Conservation (phyloP, 768 basidiomycete genomes). For the Termitomyces sp. region DNA sequence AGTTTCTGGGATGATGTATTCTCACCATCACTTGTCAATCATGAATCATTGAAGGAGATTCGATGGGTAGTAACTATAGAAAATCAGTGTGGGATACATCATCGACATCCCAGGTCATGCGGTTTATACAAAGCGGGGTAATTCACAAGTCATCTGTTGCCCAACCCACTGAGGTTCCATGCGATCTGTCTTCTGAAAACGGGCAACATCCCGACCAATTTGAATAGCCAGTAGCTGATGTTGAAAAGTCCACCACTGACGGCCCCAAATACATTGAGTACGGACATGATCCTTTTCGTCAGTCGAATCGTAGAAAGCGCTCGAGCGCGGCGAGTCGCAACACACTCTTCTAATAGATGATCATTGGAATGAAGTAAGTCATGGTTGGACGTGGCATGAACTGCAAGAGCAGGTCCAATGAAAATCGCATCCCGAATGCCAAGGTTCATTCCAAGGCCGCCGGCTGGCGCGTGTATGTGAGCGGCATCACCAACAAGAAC, state of each 20-base stretch:
- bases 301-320: conserved; percentile 39
- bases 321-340: conserved; percentile 28
- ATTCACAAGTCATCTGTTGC: conserved; percentile 12
- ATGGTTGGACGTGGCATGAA: conserved; percentile 22
- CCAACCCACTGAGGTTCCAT: conserved; percentile 20
- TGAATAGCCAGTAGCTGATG: conserved; percentile 15
- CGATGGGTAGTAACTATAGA: not conserved
- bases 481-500: conserved; percentile 34
- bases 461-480: conserved; percentile 49
- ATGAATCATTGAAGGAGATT: not conserved
- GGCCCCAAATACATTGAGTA: conserved; percentile 5
- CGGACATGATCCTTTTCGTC: conserved; percentile 29
- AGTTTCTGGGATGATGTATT: not conserved
- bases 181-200: conserved; percentile 10
- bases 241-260: not conserved
- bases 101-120: not conserved
- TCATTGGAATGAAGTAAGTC: conserved; percentile 21
- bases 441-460: conserved; percentile 60
- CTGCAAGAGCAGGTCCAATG: conserved; percentile 37
- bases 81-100: not conserved
- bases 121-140: not conserved
- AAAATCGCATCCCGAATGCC: conserved; percentile 50
- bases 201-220: conserved; percentile 13
- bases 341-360: conserved; percentile 29
- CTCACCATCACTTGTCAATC: not conserved